Evolutionary conservation across 257 asterid species (phyloP), one percentile per base, ranked within the genome.

Genomic region (Salvia hispanica): DNA sequence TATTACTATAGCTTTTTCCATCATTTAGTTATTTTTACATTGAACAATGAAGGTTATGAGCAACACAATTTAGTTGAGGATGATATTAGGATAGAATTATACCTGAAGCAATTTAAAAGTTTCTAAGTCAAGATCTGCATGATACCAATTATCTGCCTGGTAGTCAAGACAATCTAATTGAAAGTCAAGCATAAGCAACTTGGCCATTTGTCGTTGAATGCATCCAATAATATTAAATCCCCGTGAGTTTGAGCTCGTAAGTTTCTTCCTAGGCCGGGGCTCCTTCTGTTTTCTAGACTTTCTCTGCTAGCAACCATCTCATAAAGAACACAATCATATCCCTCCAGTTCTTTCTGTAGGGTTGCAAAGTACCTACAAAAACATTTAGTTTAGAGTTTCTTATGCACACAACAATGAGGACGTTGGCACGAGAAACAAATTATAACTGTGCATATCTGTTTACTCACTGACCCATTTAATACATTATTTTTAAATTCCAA

Each of bases 241-340:
- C 59, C 87, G 72, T 43, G 79, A 66, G 55, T 76, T 70, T 51
- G 85, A 79, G 64, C 83, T 78, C 74, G 77, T 80, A 34, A 66
- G 83, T 77, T 84, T 86, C 84, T 70, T 90, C 76, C 62, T 82
- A 66, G 81, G 80, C 60, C 84, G 31, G 80, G 76, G 64, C 76
- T 82, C 74, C 81, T 84, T 79, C 92, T 84, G 76, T 72, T 85
- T 72, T 88, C 97, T 81, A 93, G 75, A 83, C 84, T 90, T 34
- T 90, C 99, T 77, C 89, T 82, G 78, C 95, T 90, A 39, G 95
- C 91, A 50, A 93, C 99, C 99, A 93, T 93, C 82, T 93, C 99
- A 78, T 90, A 93, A 61, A 93, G 97, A 79, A 93, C 86, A 72
- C 99, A 90, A 73, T 93, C 97, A 58, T 88, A 88, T 44, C 70